Evolutionary conservation across 306 rosid genomes (phyloP).

Genomic region (Lathyrus aphaca): DNA sequence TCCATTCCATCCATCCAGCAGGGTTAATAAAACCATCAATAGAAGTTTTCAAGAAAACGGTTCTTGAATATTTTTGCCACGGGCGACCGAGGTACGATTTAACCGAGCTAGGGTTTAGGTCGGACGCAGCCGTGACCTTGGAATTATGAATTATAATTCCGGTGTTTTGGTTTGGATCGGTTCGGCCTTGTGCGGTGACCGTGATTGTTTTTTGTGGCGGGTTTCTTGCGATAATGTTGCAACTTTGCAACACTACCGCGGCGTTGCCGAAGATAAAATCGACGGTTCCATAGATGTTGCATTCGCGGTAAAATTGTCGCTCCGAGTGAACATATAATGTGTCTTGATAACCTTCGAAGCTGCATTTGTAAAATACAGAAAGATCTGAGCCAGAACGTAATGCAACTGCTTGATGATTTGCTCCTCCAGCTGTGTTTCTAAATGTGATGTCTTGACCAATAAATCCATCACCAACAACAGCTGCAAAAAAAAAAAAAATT

Average conservation of each 20-base stretch:
- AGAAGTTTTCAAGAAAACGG: conserved; percentile 62
- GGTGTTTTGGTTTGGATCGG: conserved; percentile 76
- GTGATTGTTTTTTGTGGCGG: conserved; percentile 70
- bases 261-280: conserved; percentile 87
- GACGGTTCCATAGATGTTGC: conserved; percentile 81
- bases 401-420: conserved; percentile 84
- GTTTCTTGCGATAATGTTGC: conserved; percentile 61
- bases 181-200: conserved; percentile 68
- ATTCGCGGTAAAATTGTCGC: conserved; percentile 74
- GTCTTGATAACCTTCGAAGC: conserved; percentile 85
- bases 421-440: conserved; percentile 78
- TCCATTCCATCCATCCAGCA: conserved; percentile 78
- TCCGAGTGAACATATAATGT: conserved; percentile 72
- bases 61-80: conserved; percentile 67
- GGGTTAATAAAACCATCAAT: conserved; percentile 62
- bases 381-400: conserved; percentile 80
- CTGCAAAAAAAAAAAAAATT: conserved; percentile 40
- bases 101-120: conserved; percentile 36
- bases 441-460: conserved; percentile 78
- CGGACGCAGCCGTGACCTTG: conserved; percentile 53
- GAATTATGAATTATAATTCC: conserved; percentile 69
- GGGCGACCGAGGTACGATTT: conserved; percentile 71
- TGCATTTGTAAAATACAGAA: conserved; percentile 68
- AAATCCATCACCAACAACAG: conserved; percentile 70
- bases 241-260: conserved; percentile 70